Percentiles rank a stretch among this genome's conserved stretches.
phyloP scores from a whole-genome alignment of 495 filamentous ascomycete species.

The Podospora pseudoanserina region DNA sequence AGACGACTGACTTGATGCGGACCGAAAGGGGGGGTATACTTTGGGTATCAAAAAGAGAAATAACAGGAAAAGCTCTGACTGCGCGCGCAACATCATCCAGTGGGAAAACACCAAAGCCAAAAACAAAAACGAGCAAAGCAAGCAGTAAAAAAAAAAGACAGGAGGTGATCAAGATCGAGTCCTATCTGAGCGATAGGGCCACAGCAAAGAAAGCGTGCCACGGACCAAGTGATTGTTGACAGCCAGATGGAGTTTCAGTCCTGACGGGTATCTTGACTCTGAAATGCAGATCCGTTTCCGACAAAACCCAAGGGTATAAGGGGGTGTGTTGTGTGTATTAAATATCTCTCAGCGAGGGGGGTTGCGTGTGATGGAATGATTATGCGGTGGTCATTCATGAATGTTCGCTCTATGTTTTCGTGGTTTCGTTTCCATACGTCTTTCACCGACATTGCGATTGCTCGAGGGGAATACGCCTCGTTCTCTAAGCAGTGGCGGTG shows the following conservation, averaged over 20 bases:
- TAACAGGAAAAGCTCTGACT: constrained; percentile 9
- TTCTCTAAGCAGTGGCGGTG: constrained; percentile 47
- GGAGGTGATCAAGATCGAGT: background rate
- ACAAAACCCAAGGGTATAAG: constrained; percentile 41
- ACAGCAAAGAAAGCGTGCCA: background rate
- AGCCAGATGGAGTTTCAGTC: constrained; percentile 43
- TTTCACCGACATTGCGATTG: constrained; percentile 13
- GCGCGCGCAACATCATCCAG: background rate
- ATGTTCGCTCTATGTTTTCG: constrained; percentile 31
- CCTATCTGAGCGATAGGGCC: background rate
- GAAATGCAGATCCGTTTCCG: constrained; percentile 55
- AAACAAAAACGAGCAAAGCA: constrained; percentile 6
- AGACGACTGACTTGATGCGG: constrained; percentile 12
- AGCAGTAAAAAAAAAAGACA: constrained; percentile 8
- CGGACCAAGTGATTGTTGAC: constrained; percentile 9
- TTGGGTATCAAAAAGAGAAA: constrained; percentile 36
- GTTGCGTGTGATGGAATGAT: constrained; percentile 17
- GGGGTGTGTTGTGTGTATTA: constrained; percentile 30
- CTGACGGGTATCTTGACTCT: constrained; percentile 48
- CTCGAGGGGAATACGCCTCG: constrained; percentile 16
- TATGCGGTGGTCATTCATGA: background rate
- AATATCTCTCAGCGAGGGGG: constrained; percentile 16
- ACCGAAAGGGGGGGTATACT: constrained; percentile 28
- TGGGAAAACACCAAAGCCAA: constrained; percentile 6
- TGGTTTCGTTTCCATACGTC: constrained; percentile 22